Conservation (phyloP, 768 basidiomycete species). For the Hygrophoropsis aurantiaca region DNA sequence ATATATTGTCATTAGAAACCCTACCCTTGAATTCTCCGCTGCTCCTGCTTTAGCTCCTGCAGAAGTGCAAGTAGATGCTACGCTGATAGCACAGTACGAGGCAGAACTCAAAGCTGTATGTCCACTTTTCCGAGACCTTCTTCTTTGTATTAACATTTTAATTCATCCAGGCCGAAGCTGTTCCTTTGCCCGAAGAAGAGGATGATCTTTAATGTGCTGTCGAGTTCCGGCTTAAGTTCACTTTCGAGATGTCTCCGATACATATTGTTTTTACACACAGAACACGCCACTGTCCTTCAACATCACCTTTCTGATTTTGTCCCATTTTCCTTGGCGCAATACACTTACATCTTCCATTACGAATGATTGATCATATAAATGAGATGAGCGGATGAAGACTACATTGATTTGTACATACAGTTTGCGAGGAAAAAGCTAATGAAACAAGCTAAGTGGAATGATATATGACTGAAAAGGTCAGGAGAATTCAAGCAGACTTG, state of each 20-base stretch:
- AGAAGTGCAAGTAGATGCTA: slow-evolving; percentile 81
- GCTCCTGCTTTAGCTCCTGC: slow-evolving; percentile 94
- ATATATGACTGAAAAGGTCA: no score
- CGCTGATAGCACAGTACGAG: slow-evolving; percentile 78
- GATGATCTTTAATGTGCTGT: slow-evolving; percentile 64
- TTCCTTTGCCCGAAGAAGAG: slow-evolving; percentile 98
- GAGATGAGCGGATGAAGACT: no score
- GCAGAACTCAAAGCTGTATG: slow-evolving; percentile 69
- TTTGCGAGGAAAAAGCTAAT: no score
- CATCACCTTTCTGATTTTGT: no score
- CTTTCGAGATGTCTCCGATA: slow-evolving; percentile 18
- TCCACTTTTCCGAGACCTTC: slow-evolving; percentile 5
- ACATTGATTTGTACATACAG: no score
- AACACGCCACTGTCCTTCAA: neutral
- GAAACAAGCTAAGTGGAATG: no score
- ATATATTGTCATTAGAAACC: slow-evolving; percentile 76
- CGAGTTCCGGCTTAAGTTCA: slow-evolving; percentile 14
- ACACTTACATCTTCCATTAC: no score
- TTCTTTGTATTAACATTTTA: slow-evolving; percentile 9
- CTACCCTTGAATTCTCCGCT: slow-evolving; percentile 90
- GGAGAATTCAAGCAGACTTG: no score
- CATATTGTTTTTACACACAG: slow-evolving; percentile 19
- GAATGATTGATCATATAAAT: no score
- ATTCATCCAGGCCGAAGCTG: slow-evolving; percentile 67
- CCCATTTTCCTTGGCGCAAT: no score